Evolutionary conservation across 805 yeast species (phyloP).

Genomic region (Teunomyces kruisii): DNA sequence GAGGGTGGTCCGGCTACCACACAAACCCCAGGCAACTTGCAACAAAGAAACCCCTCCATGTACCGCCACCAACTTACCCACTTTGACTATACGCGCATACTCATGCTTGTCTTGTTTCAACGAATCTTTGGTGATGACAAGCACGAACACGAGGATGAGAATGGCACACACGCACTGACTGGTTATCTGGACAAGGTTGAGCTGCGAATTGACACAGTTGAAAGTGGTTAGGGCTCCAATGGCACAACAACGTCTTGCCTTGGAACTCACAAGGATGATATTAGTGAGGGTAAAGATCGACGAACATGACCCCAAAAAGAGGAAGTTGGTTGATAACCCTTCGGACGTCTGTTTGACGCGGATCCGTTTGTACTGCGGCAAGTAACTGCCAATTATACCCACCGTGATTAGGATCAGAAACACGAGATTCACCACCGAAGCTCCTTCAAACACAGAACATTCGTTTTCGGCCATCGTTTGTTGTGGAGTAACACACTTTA

Average conservation of each 20-base stretch:
- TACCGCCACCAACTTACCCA: slow-evolving; percentile 39
- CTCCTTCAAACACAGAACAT: slow-evolving; percentile 49
- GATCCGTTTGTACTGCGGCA: slow-evolving; percentile 73
- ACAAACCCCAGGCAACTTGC: slow-evolving; percentile 35
- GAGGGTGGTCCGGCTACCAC: slow-evolving; percentile 21
- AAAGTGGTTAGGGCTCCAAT: slow-evolving; percentile 43
- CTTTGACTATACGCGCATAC: slow-evolving; percentile 38
- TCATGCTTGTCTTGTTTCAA: slow-evolving; percentile 47
- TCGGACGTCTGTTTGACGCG: slow-evolving; percentile 61
- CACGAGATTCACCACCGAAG: slow-evolving; percentile 48
- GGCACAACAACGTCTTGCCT: slow-evolving; percentile 63
- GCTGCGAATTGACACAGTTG: slow-evolving; percentile 64
- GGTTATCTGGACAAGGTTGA: slow-evolving; percentile 67
- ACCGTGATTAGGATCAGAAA: slow-evolving; percentile 54
- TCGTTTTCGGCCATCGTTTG: slow-evolving; percentile 1
- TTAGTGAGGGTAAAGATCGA: slow-evolving; percentile 69
- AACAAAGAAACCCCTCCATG: slow-evolving; percentile 36
- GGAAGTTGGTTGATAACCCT: slow-evolving; percentile 73
- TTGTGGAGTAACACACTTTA: neutral
- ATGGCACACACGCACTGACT: slow-evolving; percentile 61
- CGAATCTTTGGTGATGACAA: slow-evolving; percentile 46
- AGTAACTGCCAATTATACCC: slow-evolving; percentile 69
- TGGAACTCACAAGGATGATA: slow-evolving; percentile 57
- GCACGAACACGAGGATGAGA: slow-evolving; percentile 55
- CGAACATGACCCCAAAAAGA: slow-evolving; percentile 68